phyloP scores from a whole-genome alignment of 345 rosid species.

The Citrus hindsii region DNA sequence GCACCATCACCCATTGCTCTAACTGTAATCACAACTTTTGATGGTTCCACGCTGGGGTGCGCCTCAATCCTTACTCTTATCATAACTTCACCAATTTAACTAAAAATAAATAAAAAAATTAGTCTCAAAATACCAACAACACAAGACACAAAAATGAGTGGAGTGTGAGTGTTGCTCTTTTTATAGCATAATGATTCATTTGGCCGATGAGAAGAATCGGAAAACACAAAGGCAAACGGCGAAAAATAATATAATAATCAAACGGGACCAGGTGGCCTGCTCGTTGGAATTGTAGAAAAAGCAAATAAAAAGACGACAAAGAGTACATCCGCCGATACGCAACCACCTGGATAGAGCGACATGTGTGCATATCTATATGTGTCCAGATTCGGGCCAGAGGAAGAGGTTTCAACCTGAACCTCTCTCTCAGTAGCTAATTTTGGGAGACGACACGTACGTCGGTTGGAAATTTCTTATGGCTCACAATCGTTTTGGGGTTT shows the following conservation, averaged over 20 bases:
- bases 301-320: background rate
- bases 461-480: background rate
- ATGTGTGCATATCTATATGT: background rate
- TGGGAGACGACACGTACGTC: background rate
- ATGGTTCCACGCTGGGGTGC: constrained; percentile 19
- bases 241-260: background rate
- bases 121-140: no score
- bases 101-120: rapidly evolving
- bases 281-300: background rate
- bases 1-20: constrained; percentile 22
- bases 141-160: background rate
- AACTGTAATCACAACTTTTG: constrained; percentile 3
- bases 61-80: constrained; percentile 15
- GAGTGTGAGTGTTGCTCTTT: constrained; percentile 9
- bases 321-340: background rate
- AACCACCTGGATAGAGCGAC: background rate
- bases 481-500: background rate
- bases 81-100: background rate
- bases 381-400: background rate
- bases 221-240: background rate
- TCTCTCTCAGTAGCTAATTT: background rate
- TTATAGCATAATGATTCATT: background rate
- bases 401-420: background rate
- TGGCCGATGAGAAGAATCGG: background rate
- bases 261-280: background rate